Base-by-base conservation (phyloP, 225 moss, liverwort and hornwort genomes). In the Sphagnum tenellum region DNA sequence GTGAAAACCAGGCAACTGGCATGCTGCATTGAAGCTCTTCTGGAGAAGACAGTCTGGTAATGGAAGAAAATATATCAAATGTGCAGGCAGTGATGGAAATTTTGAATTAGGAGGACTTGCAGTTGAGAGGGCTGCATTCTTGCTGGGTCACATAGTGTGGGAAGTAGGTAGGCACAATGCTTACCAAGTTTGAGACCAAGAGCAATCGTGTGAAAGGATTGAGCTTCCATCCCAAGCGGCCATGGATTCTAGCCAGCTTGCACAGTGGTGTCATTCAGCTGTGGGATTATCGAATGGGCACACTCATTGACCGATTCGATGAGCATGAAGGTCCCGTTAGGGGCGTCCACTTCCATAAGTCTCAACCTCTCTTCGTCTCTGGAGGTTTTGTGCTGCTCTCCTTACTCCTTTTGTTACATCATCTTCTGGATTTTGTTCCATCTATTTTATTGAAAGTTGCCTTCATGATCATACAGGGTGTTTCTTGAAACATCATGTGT, bases 261-360 rank as follows among this genome's bases (percentile, higher is more conserved):
- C 82, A 83, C 64, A 83, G 82, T 49, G 82, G 82, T 64, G 82
- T 83, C 53, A 83, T 83, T 68, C 82, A 83, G 72, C 71, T 83
- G 70, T 83, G 82, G 82, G 82, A 83, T 58, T 83, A 83, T 12
- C 79, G 82, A 4, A 83, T 83, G 82, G 82, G 82, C 57, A 83
- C 82, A 6, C 69, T 83, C 70, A 83, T 83, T 57, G 82, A 83
- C 66, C 60, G 82, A 73, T 83, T 83, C 59, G 82, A 83, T 63
- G 82, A 83, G 74, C 82, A 83, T 45, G 82, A 83, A 69, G 82
- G 82, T 45, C 82, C 82, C 44, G 82, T 83, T 2, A 75, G 82
- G 9, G 82, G 82, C 55, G 82, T 83, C 49, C 82, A 83, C 73
- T 83, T 83, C 59, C 82, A 83, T 66, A 79, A 79, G 76, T 83